Evolutionary conservation across 345 rosid species (phyloP).

Genomic region (Dovyalis caffra): DNA sequence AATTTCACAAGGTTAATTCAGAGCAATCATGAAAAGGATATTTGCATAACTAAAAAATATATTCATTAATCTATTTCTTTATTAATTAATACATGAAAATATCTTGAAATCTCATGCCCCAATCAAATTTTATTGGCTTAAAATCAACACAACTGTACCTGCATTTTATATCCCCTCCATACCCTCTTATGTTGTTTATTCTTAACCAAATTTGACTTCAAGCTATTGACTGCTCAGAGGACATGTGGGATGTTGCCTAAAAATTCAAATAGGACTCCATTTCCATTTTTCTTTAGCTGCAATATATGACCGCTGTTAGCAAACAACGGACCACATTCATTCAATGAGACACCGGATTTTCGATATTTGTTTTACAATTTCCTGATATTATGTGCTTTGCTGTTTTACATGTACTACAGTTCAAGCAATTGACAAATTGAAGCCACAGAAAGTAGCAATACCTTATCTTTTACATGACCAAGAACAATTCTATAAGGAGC

Average conservation of each 20-base stretch:
- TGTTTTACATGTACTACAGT: not conserved
- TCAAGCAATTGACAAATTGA: not conserved
- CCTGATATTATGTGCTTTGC: not conserved
- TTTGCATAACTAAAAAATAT: not conserved
- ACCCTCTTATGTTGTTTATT: not conserved
- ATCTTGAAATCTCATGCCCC: not conserved
- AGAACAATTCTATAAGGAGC: slow-evolving; percentile 95
- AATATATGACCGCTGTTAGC: not conserved
- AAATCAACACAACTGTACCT: not conserved
- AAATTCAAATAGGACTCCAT: not conserved
- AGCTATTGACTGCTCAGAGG: not conserved
- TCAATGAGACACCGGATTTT: not conserved
- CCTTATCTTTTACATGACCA: slow-evolving; percentile 94
- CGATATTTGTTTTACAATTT: not conserved
- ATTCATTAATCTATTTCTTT: not conserved
- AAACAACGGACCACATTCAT: not conserved
- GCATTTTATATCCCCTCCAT: not conserved
- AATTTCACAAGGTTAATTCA: not conserved
- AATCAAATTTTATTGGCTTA: not conserved
- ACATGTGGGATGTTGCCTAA: not conserved
- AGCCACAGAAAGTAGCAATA: slow-evolving; percentile 24
- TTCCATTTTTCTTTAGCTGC: not conserved
- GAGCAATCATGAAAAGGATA: not conserved
- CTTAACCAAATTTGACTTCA: not conserved
- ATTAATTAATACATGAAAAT: not conserved